phyloP scores from a whole-genome alignment of 495 filamentous ascomycete genomes.

The Cercophora scortea region DNA sequence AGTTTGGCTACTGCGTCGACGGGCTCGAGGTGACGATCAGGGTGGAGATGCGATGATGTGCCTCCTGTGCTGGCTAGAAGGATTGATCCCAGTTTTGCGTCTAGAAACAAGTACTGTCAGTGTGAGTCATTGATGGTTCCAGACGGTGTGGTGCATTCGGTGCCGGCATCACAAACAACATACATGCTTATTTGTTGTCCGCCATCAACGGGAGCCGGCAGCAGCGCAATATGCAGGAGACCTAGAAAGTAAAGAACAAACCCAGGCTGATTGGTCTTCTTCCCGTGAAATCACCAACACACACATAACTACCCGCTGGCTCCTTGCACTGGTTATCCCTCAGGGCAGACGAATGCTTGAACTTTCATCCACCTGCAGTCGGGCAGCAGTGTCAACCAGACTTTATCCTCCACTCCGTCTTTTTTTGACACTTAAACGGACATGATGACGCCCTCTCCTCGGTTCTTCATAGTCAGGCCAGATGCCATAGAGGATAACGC shows the following conservation, averaged over 20 bases:
- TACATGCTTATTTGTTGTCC: no score
- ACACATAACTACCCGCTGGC: no score
- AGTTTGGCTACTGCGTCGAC: constrained; percentile 77
- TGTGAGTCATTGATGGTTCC: background rate
- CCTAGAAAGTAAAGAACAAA: no score
- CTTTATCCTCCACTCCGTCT: background rate
- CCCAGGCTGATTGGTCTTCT: no score
- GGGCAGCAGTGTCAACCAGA: background rate
- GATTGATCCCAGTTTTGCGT: background rate
- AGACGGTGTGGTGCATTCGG: background rate
- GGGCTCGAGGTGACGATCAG: constrained; percentile 58
- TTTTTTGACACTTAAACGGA: background rate
- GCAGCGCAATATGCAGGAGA: no score
- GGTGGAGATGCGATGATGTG: constrained; percentile 43
- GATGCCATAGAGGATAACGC: constrained; percentile 3
- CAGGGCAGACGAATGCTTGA: no score
- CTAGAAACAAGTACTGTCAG: background rate
- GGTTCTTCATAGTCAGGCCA: constrained; percentile 31
- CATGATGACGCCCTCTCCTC: constrained; percentile 9
- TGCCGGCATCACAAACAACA: no score
- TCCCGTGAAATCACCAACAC: no score
- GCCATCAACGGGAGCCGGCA: no score
- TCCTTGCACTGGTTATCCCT: no score
- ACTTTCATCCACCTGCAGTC: no score
- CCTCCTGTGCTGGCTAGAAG: background rate